Evolutionary conservation across 2,329 filamentous ascomycete species (phyloP).

Genomic region (Penicillium occitanis): DNA sequence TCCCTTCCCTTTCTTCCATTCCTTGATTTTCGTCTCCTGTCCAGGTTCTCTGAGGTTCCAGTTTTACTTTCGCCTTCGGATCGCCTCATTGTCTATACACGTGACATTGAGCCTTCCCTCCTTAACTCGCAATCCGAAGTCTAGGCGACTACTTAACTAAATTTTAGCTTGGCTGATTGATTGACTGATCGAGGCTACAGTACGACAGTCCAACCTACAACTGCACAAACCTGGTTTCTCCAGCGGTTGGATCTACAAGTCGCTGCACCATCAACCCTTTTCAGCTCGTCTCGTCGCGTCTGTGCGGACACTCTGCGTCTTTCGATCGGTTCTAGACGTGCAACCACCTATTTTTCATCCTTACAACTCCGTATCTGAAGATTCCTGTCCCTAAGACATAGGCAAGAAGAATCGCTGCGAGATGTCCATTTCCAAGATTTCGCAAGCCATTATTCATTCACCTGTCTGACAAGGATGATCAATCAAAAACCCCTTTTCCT

Average conservation of each 20-base stretch:
- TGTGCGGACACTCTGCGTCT: background rate
- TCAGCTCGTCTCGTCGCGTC: slow-evolving; percentile 11
- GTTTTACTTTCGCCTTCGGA: slow-evolving; percentile 1
- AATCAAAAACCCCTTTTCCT: background rate
- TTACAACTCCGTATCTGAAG: background rate
- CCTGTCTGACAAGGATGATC: slow-evolving; percentile 9
- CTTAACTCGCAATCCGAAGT: background rate
- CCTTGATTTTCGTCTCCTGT: slow-evolving; percentile 5
- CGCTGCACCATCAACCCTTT: background rate
- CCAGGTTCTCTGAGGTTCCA: background rate
- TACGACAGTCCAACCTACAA: background rate
- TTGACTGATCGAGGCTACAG: background rate
- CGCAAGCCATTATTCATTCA: background rate
- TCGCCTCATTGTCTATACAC: slow-evolving; percentile 17
- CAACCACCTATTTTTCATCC: background rate
- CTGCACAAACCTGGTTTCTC: background rate
- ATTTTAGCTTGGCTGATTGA: background rate
- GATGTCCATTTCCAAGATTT: background rate
- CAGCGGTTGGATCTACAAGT: slow-evolving; percentile 1
- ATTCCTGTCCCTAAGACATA: background rate
- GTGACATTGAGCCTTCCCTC: slow-evolving; percentile 11
- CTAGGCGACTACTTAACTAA: background rate
- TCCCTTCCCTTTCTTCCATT: background rate
- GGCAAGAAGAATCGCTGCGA: background rate
- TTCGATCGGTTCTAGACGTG: background rate